phyloP scores from a whole-genome alignment of 441 rosid species.

The Manihot esculenta region DNA sequence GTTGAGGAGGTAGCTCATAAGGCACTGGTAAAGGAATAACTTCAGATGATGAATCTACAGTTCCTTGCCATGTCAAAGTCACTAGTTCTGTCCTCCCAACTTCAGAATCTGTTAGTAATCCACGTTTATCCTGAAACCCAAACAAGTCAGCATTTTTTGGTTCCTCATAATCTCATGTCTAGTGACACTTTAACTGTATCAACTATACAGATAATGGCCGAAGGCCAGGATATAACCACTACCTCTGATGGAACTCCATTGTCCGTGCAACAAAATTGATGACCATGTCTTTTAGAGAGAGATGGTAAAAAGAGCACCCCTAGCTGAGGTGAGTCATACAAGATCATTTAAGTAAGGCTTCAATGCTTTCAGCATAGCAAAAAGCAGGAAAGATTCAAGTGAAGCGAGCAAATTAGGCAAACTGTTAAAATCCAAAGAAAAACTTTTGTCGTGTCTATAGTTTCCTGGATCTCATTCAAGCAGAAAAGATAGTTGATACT shows the following conservation, averaged over 20 bases:
- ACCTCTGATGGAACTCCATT: conserved; percentile 38
- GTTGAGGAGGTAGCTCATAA: conserved; percentile 78
- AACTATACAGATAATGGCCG: too few species aligned
- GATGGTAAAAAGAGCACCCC: conserved; percentile 83
- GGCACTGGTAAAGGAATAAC: conserved; percentile 69
- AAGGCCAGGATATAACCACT: neutral
- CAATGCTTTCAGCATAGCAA: neutral
- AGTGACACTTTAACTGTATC: neutral
- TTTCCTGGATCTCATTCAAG: neutral
- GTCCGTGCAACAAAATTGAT: conserved; percentile 59
- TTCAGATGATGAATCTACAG: conserved; percentile 36
- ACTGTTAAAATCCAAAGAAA: neutral
- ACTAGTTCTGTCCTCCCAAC: conserved; percentile 44
- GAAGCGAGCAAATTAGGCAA: neutral
- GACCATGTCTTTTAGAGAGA: conserved; percentile 25
- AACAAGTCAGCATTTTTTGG: neutral
- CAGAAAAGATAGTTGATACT: neutral
- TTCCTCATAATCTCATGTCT: neutral
- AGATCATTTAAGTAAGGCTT: neutral
- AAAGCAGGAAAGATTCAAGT: neutral
- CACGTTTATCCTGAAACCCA: conserved; percentile 29
- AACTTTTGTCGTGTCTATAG: neutral
- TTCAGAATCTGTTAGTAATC: conserved; percentile 22
- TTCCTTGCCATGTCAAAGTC: conserved; percentile 66
- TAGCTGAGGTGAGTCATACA: conserved; percentile 39